Evolutionary conservation across 352 stramenopile species (phyloP).

Genomic region (Globisporangium perplexum): DNA sequence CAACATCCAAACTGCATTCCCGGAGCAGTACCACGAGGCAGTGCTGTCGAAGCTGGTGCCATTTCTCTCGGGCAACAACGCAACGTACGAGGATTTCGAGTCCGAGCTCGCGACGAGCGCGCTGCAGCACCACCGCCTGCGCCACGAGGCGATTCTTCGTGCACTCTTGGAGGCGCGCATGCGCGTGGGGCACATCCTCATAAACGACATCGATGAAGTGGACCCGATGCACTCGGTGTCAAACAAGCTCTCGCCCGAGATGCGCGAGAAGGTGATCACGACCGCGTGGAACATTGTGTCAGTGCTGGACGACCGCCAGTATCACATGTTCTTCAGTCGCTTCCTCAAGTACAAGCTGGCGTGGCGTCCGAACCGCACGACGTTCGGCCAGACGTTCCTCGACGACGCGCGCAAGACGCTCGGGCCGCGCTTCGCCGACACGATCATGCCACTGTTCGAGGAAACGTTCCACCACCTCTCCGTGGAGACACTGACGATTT

Average conservation of each 20-base stretch:
- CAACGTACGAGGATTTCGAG: slow-evolving; percentile 70
- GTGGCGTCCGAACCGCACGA: slow-evolving; percentile 70
- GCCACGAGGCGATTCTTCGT: slow-evolving; percentile 74
- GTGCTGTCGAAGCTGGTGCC: slow-evolving; percentile 64
- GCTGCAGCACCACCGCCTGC: slow-evolving; percentile 75
- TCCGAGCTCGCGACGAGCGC: slow-evolving; percentile 47
- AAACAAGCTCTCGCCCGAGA: slow-evolving; percentile 45
- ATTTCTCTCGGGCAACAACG: slow-evolving; percentile 77
- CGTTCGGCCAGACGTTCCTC: slow-evolving; percentile 77
- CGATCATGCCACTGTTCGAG: slow-evolving; percentile 79
- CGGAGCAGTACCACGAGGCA: slow-evolving; percentile 52
- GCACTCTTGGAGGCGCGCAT: slow-evolving; percentile 77
- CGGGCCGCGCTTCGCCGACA: slow-evolving; percentile 38
- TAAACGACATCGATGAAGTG: slow-evolving; percentile 74
- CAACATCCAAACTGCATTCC: slow-evolving; percentile 77
- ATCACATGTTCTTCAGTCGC: slow-evolving; percentile 85
- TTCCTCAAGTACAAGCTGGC: slow-evolving; percentile 87
- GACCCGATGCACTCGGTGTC: slow-evolving; percentile 56
- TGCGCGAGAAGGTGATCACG: slow-evolving; percentile 77
- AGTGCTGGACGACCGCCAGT: slow-evolving; percentile 77
- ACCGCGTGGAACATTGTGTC: slow-evolving; percentile 83
- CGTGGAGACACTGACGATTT: slow-evolving; percentile 84
- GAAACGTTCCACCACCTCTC: slow-evolving; percentile 73
- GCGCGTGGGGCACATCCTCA: slow-evolving; percentile 79
- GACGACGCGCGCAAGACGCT: slow-evolving; percentile 66